These are phyloP conservation scores for Acarospora socialis DNA, from an alignment of 2,329 filamentous ascomycete species.

Conservation along the genomic window DNA sequence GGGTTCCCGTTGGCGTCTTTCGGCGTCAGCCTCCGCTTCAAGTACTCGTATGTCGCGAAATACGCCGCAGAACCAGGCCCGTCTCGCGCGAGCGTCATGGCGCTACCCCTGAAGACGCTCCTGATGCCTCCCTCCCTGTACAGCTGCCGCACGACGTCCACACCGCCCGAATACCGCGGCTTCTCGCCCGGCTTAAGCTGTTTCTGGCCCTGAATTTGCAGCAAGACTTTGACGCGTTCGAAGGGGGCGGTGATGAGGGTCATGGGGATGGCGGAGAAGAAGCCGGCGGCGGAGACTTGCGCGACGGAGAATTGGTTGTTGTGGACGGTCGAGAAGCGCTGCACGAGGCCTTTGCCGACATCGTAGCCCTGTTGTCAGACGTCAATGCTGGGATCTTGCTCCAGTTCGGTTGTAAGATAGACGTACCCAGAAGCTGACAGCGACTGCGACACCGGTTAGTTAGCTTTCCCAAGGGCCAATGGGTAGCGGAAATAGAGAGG, in stretches of 20 bases:
- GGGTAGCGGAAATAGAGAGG: slow-evolving; percentile 4
- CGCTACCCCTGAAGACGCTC: slow-evolving; percentile 81
- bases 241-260: slow-evolving; percentile 97
- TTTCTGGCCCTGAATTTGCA: slow-evolving; percentile 94
- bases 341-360: slow-evolving; percentile 79
- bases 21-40: slow-evolving; percentile 78
- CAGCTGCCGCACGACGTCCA: slow-evolving; percentile 84
- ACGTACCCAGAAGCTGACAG: slow-evolving; percentile 50
- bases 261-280: slow-evolving; percentile 97
- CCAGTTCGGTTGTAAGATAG: too few relatives aligned
- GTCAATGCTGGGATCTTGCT: too few relatives aligned
- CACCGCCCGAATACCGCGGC: slow-evolving; percentile 72
- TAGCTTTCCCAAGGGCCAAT: too few relatives aligned
- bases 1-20: slow-evolving; percentile 62
- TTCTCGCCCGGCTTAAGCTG: slow-evolving; percentile 74
- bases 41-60: slow-evolving; percentile 92
- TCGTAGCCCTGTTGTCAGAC: slow-evolving; percentile 65
- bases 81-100: slow-evolving; percentile 85
- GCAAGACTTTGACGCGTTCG: slow-evolving; percentile 95
- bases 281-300: slow-evolving; percentile 82
- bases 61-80: slow-evolving; percentile 88
- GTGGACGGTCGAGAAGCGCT: slow-evolving; percentile 45
- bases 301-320: slow-evolving; percentile 64
- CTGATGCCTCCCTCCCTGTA: slow-evolving; percentile 83
- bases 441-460: slow-evolving; percentile 38